Evolutionary conservation across 495 filamentous ascomycete genomes (phyloP).

Genomic region (Aspergillus conjunctus): DNA sequence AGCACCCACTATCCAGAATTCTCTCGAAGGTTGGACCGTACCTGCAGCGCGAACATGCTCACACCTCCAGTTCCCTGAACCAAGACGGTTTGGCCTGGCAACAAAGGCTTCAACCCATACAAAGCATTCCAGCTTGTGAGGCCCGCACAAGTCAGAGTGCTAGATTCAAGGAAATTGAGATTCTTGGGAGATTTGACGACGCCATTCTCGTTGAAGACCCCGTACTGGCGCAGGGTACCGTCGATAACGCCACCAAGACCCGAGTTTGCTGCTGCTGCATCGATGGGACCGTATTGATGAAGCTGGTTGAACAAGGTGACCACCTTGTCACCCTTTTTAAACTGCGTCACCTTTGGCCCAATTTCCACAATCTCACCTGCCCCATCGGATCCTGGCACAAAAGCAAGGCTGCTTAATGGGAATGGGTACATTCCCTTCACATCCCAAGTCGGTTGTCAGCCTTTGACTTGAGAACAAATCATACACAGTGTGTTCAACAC

Average conservation of each 20-base stretch:
- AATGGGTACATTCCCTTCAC: constrained; percentile 69
- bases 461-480: neutral
- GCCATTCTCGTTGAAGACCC: constrained; percentile 67
- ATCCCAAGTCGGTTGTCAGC: neutral
- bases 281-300: constrained; percentile 64
- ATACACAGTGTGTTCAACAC: neutral
- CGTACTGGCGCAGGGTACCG: constrained; percentile 73
- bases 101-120: constrained; percentile 67
- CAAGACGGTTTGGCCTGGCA: constrained; percentile 70
- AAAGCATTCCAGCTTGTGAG: constrained; percentile 83
- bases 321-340: constrained; percentile 73
- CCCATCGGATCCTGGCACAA: constrained; percentile 77
- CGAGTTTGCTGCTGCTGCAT: constrained; percentile 41
- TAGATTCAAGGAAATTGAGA: constrained; percentile 62
- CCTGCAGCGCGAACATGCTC: constrained; percentile 73
- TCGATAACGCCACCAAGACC: constrained; percentile 73
- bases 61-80: constrained; percentile 85
- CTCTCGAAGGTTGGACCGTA: constrained; percentile 31
- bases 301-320: constrained; percentile 78
- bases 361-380: constrained; percentile 71
- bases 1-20: neutral
- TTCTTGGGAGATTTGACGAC: constrained; percentile 66
- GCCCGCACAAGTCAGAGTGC: constrained; percentile 71
- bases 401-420: constrained; percentile 50
- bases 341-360: constrained; percentile 65